Percentiles rank a stretch among this genome's conserved stretches.
Evolutionary conservation across 208 protist genomes (phyloP).

Genomic region (Trypanosoma melophagium): DNA sequence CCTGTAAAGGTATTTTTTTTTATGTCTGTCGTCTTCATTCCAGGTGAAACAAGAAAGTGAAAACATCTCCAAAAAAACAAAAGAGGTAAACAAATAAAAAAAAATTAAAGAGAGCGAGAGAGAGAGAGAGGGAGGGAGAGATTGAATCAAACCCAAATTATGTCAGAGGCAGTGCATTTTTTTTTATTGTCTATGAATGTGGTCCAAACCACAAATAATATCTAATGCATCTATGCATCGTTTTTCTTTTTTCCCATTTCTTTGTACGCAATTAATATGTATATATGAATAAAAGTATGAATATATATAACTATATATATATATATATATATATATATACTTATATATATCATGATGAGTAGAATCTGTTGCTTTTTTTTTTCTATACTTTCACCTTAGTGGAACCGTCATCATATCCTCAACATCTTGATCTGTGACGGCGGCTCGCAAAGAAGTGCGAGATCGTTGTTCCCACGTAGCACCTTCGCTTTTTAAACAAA

Average conservation of each 20-base stretch:
- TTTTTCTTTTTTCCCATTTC: no score
- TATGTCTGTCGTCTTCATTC: no score
- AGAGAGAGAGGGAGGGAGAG: constrained; percentile 13
- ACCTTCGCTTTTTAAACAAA: constrained; percentile 33
- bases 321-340: constrained; percentile 10
- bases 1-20: no score
- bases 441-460: constrained; percentile 34
- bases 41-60: no score
- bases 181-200: background rate
- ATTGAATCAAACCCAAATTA: no score
- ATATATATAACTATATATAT: background rate
- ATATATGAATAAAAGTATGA: no score
- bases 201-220: background rate
- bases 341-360: background rate
- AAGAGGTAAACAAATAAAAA: background rate
- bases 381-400: constrained; percentile 26
- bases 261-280: no score
- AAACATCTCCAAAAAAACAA: background rate
- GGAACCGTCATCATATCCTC: constrained; percentile 35
- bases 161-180: no score
- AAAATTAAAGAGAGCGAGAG: constrained; percentile 11
- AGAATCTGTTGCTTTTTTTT: constrained; percentile 6
- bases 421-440: constrained; percentile 39
- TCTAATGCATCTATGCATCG: background rate
- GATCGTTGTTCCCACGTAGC: constrained; percentile 41